Conservation (phyloP, 805 yeast species). For the Teunomyces tritomae region DNA sequence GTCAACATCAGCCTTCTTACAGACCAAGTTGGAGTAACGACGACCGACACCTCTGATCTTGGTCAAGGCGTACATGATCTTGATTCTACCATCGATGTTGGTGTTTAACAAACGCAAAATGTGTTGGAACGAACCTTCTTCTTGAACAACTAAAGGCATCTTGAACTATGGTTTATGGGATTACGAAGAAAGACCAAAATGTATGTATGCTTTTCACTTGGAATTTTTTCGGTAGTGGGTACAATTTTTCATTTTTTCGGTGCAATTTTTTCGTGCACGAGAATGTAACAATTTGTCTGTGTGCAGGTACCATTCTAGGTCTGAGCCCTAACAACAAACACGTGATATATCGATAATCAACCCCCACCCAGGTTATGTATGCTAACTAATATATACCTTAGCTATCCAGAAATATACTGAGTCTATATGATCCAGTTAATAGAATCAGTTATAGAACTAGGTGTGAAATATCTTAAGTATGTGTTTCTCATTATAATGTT, state of each 20-base stretch:
- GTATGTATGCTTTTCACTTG: slow-evolving; percentile 18
- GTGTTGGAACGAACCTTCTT: slow-evolving; percentile 99
- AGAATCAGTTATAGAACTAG: no score
- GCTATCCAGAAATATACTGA: no score
- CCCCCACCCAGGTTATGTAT: no score
- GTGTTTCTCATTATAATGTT: neutral
- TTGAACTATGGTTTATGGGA: slow-evolving; percentile 29
- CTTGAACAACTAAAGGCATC: slow-evolving; percentile 98
- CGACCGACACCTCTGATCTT: slow-evolving; percentile 99
- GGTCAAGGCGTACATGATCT: slow-evolving; percentile 99
- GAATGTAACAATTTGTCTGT: neutral
- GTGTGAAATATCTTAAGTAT: no score
- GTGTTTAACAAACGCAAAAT: slow-evolving; percentile 99
- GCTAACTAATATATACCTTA: no score
- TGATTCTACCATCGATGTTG: slow-evolving; percentile 99
- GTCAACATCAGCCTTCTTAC: slow-evolving; percentile 99
- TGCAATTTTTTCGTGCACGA: slow-evolving; percentile 4
- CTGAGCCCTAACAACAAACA: slow-evolving; percentile 9
- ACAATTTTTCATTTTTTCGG: slow-evolving; percentile 4
- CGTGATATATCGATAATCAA: no score
- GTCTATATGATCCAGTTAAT: no score
- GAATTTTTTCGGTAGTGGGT: slow-evolving; percentile 5
- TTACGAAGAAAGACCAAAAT: slow-evolving; percentile 13
- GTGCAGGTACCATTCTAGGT: neutral
- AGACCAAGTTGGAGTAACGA: slow-evolving; percentile 99